Evolutionary conservation across 495 filamentous ascomycete genomes (phyloP).

Genomic region (Chaetomium tenue): DNA sequence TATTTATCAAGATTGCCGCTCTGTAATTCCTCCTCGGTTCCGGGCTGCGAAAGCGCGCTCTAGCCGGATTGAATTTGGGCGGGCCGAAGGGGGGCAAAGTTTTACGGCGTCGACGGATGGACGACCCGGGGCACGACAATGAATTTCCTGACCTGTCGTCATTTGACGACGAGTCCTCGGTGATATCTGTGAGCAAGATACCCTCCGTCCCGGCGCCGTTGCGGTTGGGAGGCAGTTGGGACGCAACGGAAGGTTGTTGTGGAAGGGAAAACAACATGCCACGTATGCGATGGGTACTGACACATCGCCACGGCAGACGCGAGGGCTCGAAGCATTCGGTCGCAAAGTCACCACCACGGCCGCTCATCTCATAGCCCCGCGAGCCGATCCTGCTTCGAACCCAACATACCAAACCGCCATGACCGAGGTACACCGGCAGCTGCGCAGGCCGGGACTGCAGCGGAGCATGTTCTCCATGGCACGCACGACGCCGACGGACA

Average conservation of each 20-base stretch:
- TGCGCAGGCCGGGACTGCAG: constrained; percentile 78
- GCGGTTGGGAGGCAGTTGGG: neutral
- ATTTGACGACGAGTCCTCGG: constrained; percentile 49
- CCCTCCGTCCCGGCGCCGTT: neutral
- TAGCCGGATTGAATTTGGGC: neutral
- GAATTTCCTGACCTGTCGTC: constrained; percentile 49
- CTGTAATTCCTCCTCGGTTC: neutral
- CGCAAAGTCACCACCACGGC: constrained; percentile 94
- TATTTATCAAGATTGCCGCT: neutral
- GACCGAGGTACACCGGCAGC: constrained; percentile 82
- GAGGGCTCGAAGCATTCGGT: constrained; percentile 87
- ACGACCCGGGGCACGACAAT: constrained; percentile 53
- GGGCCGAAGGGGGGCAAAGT: constrained; percentile 11
- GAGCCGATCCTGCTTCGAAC: constrained; percentile 59
- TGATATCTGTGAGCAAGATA: constrained; percentile 51
- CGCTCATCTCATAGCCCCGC: constrained; percentile 75
- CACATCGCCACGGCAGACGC: constrained; percentile 55
- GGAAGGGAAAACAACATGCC: neutral
- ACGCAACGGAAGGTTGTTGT: too few relatives aligned
- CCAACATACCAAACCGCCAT: constrained; percentile 81
- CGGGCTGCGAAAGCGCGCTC: neutral
- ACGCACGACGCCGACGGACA: constrained; percentile 82
- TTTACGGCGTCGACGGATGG: constrained; percentile 47
- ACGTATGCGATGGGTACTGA: constrained; percentile 13
- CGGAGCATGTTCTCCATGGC: constrained; percentile 85